Evolutionary conservation across 2,329 filamentous ascomycete species (phyloP).

Genomic region (Nothopassalora personata): DNA sequence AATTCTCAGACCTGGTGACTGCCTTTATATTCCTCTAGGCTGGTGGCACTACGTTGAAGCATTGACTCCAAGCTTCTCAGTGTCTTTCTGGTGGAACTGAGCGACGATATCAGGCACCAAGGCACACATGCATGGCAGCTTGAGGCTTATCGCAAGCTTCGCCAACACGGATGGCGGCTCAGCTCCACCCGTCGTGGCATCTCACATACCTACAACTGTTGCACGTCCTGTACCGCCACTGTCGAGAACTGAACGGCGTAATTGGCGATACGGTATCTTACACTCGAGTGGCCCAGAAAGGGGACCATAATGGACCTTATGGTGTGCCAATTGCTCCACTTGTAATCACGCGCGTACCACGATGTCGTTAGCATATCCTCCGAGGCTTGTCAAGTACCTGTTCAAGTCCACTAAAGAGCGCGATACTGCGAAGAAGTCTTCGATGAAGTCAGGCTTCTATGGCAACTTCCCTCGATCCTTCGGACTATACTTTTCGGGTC

Average conservation of each 20-base stretch:
- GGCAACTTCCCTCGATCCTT: constrained; percentile 1
- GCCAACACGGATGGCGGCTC: background rate
- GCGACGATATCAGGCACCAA: background rate
- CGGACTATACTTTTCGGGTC: constrained; percentile 1
- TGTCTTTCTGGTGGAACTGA: constrained; percentile 92
- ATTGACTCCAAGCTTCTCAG: constrained; percentile 80
- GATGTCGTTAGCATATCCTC: constrained; percentile 4
- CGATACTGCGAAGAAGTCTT: background rate
- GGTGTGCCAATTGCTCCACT: background rate
- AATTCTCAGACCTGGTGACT: constrained; percentile 74
- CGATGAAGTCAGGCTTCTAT: background rate
- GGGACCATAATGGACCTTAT: no score
- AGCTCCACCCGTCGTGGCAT: background rate
- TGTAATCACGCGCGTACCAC: background rate
- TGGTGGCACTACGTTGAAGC: constrained; percentile 98
- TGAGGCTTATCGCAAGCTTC: background rate
- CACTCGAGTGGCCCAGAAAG: background rate
- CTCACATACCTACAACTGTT: background rate
- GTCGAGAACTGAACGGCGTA: background rate
- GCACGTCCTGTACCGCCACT: background rate
- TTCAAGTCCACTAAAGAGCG: constrained; percentile 1
- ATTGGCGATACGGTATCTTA: background rate
- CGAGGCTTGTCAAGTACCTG: background rate
- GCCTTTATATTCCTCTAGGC: constrained; percentile 81
- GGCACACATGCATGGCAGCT: background rate